Percentiles rank a stretch among this genome's conserved stretches.
These are phyloP conservation scores for Cynara cardunculus DNA, from an alignment of 129 eudicot genomes.

Conservation along the genomic window DNA sequence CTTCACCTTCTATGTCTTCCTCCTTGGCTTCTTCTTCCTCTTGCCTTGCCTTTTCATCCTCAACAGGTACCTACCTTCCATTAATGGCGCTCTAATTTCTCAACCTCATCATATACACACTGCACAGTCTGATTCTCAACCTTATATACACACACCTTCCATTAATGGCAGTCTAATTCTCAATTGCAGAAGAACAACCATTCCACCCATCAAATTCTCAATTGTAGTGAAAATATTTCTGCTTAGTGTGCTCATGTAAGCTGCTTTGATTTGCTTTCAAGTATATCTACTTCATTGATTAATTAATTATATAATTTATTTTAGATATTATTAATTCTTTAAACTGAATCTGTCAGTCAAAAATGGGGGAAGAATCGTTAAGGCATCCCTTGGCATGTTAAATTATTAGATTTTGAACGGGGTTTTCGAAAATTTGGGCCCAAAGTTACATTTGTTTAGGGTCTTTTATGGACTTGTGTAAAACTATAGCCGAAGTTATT, in stretches of 20 bases:
- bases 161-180: not conserved
- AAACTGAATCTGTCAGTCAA: too few relatives aligned
- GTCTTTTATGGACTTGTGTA: too few relatives aligned
- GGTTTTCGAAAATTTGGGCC: too few relatives aligned
- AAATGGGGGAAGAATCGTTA: too few relatives aligned
- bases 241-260: slow-evolving; percentile 38
- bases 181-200: slow-evolving; percentile 29
- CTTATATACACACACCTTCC: not conserved
- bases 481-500: too few relatives aligned
- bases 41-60: slow-evolving; percentile 29
- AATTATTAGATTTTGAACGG: too few relatives aligned
- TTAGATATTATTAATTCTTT: too few relatives aligned
- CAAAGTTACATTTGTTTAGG: too few relatives aligned
- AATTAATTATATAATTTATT: too few relatives aligned
- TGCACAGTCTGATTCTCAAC: not conserved
- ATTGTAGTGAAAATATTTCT: slow-evolving; percentile 18
- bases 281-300: not conserved
- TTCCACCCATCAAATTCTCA: slow-evolving; percentile 28
- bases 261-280: not conserved
- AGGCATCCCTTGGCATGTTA: too few relatives aligned
- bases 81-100: too few relatives aligned
- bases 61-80: slow-evolving; percentile 7
- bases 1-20: slow-evolving; percentile 37
- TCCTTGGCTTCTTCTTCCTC: slow-evolving; percentile 31
- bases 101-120: not conserved